A percentile compares a stretch with the other conserved stretches of the same genome.
Conservation (phyloP, 2,329 filamentous ascomycete species). For the Stachybotrys chlorohalonatus region DNA sequence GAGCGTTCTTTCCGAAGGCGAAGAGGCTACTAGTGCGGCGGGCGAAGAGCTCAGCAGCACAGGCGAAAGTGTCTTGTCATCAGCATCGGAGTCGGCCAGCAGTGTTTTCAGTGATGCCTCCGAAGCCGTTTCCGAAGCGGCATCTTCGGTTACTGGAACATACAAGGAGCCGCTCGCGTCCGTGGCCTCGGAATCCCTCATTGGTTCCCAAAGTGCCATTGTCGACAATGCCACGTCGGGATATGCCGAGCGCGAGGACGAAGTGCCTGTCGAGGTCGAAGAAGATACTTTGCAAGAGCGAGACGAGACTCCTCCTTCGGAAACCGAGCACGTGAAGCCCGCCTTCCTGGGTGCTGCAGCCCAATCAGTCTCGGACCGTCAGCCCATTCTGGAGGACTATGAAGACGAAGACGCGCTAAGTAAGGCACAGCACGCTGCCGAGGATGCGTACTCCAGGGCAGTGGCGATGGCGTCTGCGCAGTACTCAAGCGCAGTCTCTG, state of each 20-base stretch:
- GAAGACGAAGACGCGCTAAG: constrained; percentile 25
- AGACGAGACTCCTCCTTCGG: constrained; percentile 13
- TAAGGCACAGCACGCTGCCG: constrained; percentile 34
- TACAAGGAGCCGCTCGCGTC: constrained; percentile 10
- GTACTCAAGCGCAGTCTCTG: constrained; percentile 58
- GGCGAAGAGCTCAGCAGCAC: constrained; percentile 4
- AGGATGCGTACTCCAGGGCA: constrained; percentile 55
- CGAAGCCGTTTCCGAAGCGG: constrained; percentile 10
- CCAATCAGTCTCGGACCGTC: constrained; percentile 36
- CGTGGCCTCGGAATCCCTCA: constrained; percentile 14
- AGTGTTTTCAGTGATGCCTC: constrained; percentile 10
- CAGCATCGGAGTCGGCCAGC: constrained; percentile 12
- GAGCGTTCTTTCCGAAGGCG: constrained; percentile 4
- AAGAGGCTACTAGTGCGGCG: neutral
- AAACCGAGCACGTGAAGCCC: constrained; percentile 30
- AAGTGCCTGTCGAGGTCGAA: constrained; percentile 17
- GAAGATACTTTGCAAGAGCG: constrained; percentile 11
- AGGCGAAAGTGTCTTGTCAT: constrained; percentile 1
- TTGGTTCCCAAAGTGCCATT: constrained; percentile 12
- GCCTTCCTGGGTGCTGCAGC: constrained; percentile 42
- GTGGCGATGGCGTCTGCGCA: constrained; percentile 57
- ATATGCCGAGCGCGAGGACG: constrained; percentile 12
- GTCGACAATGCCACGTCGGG: constrained; percentile 17
- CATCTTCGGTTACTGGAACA: constrained; percentile 4
- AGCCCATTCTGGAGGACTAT: constrained; percentile 42